Evolutionary conservation across 2,329 filamentous ascomycete genomes (phyloP).

Genomic region (Alternaria solani): DNA sequence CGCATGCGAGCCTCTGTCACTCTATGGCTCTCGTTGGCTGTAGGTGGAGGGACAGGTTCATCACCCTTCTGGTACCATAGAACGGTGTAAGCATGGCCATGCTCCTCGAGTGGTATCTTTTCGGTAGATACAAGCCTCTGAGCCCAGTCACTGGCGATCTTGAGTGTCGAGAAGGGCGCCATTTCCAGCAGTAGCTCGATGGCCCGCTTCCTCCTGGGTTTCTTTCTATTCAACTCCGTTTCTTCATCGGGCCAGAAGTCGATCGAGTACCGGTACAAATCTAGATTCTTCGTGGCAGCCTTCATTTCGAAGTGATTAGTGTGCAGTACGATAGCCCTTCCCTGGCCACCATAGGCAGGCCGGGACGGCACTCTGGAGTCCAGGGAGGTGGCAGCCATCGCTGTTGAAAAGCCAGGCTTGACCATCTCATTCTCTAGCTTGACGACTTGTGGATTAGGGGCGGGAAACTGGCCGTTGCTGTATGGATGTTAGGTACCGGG

Average conservation of each 20-base stretch:
- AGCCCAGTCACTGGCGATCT: conserved; percentile 52
- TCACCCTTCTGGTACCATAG: conserved; percentile 42
- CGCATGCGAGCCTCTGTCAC: conserved; percentile 23
- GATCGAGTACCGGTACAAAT: conserved; percentile 41
- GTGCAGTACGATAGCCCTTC: conserved; percentile 50
- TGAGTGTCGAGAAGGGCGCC: conserved; percentile 38
- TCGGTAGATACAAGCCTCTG: conserved; percentile 37
- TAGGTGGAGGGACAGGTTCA: conserved; percentile 28
- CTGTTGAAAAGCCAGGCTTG: conserved; percentile 33
- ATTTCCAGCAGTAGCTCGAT: conserved; percentile 56
- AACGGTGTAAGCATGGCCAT: conserved; percentile 24
- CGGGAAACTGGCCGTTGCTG: conserved; percentile 43
- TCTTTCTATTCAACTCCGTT: conserved; percentile 37
- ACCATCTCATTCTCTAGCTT: conserved; percentile 44
- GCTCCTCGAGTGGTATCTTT: conserved; percentile 29
- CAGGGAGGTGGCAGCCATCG: conserved; percentile 33
- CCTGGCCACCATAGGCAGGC: conserved; percentile 48
- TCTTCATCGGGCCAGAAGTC: conserved; percentile 39
- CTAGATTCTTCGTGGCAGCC: conserved; percentile 26
- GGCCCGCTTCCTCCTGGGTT: conserved; percentile 58
- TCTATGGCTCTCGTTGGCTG: conserved; percentile 24
- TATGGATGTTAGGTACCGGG: conserved; percentile 6
- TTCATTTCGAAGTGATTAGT: conserved; percentile 55
- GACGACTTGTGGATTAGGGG: conserved; percentile 41
- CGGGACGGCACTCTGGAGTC: conserved; percentile 35